Evolutionary conservation across 371 early-diverging fungal species (phyloP).

Genomic region (Coemansia sp.): DNA sequence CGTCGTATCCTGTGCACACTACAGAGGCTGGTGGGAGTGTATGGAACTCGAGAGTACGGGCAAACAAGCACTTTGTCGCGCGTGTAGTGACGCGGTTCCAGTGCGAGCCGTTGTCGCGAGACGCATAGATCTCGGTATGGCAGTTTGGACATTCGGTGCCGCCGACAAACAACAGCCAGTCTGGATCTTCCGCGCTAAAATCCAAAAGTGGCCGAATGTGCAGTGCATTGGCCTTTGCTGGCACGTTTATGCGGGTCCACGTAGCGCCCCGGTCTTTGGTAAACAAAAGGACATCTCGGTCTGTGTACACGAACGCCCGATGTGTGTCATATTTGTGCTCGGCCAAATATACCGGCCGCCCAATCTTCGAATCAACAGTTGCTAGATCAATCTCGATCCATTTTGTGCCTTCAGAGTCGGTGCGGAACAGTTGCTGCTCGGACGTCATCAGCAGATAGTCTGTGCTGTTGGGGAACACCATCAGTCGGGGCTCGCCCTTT

Average conservation of each 20-base stretch:
- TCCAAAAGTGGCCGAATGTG: slow-evolving; percentile 65
- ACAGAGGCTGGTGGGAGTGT: slow-evolving; percentile 64
- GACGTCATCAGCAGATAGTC: slow-evolving; percentile 58
- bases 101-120: slow-evolving; percentile 66
- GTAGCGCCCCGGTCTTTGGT: slow-evolving; percentile 70
- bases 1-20: slow-evolving; percentile 68
- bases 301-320: slow-evolving; percentile 64
- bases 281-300: slow-evolving; percentile 55
- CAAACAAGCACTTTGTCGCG: slow-evolving; percentile 86
- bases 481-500: slow-evolving; percentile 55
- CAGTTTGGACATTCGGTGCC: slow-evolving; percentile 55
- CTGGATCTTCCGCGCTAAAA: slow-evolving; percentile 77
- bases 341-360: slow-evolving; percentile 37
- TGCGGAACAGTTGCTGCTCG: slow-evolving; percentile 63
- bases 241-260: slow-evolving; percentile 60
- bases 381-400: slow-evolving; percentile 57
- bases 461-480: slow-evolving; percentile 60
- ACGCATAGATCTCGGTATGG: slow-evolving; percentile 66
- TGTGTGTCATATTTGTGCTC: slow-evolving; percentile 52
- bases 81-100: slow-evolving; percentile 79
- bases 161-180: slow-evolving; percentile 79
- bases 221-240: slow-evolving; percentile 61
- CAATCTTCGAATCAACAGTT: slow-evolving; percentile 7
- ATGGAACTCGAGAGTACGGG: slow-evolving; percentile 62
- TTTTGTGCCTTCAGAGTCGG: slow-evolving; percentile 62